Percentiles rank a stretch among this genome's conserved stretches.
Conservation (phyloP, 306 rosid species). For the Sicyos edulis region DNA sequence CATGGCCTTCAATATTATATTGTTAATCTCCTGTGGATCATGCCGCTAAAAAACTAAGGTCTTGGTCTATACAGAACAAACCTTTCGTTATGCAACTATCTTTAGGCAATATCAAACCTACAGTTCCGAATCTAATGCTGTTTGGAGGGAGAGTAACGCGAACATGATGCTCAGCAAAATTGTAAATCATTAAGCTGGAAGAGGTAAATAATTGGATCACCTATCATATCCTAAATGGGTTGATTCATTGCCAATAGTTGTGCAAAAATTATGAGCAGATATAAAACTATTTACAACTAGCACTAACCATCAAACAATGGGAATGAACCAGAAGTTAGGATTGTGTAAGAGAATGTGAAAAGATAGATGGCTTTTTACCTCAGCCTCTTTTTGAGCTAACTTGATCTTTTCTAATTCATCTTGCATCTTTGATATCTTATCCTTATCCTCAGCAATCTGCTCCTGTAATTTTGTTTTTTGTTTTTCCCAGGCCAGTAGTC, state of each 20-base stretch:
- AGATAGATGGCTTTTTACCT: conserved; percentile 39
- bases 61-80: background rate
- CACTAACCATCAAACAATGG: background rate
- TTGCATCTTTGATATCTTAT: conserved; percentile 56
- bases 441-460: conserved; percentile 63
- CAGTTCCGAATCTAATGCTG: background rate
- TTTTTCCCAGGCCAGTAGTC: conserved; percentile 90
- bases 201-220: background rate
- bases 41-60: background rate
- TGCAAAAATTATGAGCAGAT: background rate
- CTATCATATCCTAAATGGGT: background rate
- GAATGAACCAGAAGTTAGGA: background rate
- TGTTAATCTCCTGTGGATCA: background rate
- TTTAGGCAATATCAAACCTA: conserved; percentile 13
- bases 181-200: background rate
- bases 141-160: background rate
- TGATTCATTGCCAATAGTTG: background rate
- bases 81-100: conserved; percentile 1
- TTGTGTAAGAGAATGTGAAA: background rate
- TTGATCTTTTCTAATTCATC: conserved; percentile 45
- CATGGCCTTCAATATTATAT: background rate
- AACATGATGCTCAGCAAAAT: background rate
- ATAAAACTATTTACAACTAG: conserved; percentile 5
- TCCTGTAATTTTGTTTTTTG: conserved; percentile 73
- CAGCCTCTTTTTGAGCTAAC: conserved; percentile 59